Evolutionary conservation across 345 rosid genomes (phyloP), one percentile per base, ranked within the genome.

Genomic region (Gossypium australe): DNA sequence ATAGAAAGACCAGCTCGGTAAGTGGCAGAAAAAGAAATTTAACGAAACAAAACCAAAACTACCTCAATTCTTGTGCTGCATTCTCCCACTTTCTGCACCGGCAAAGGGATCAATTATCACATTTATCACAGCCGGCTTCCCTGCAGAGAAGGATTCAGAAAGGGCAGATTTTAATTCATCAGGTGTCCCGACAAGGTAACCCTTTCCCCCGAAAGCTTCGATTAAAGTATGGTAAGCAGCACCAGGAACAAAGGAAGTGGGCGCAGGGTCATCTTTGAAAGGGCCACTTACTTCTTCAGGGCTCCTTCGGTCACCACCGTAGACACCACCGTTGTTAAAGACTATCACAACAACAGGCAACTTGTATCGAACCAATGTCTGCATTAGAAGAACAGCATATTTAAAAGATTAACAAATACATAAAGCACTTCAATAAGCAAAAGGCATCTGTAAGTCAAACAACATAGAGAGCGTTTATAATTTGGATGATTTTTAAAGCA

Each of bases 281-380:
- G 98, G 98, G 58, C 98, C 99, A 0, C 81, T 67, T 71, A 93
- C 80, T 85, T 93, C 98, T 78, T 95, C 97, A 2, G 91, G 84
- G 81, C 80, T 84, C 84, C 99, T 93, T 60, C 98, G 77, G 12
- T 95, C 99, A 78, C 99, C 97, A 4, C 99, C 98, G 76, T 95
- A 95, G 7, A 95, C 98, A 64, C 99, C 99, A 12, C 98, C 99
- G 66, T 95, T 95, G 87, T 95, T 95, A 76, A 95, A 95, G 63
- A 95, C 99, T 59, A 95, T 91, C 75, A 95, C 90, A 65, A 90
- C 88, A 76, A 95, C 98, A 0, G 99, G 87, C 80, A 95, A 88
- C 82, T 91, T 86, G 81, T 93, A 95, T 51, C 99, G 80, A 70
- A 91, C 97, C 85, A 95, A 87, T 75, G 99, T 93, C 99, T 95